Conservation (phyloP, 225 moss, liverwort and hornwort genomes). For the Bryum argenteum region DNA sequence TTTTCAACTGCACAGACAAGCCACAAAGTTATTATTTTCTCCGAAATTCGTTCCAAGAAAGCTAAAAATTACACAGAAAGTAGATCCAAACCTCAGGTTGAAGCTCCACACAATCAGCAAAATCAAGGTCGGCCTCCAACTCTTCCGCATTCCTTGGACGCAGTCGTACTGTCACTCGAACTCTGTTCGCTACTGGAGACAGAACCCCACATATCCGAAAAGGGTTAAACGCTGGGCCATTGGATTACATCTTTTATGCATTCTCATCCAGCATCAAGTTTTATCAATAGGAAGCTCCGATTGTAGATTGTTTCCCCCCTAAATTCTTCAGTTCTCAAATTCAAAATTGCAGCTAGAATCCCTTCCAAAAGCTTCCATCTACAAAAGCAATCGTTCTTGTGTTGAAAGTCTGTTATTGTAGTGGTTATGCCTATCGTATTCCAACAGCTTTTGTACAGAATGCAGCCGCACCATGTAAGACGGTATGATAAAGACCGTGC, state of each 20-base stretch:
- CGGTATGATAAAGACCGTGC: neutral
- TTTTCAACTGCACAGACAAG: constrained; percentile 62
- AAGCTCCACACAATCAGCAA: constrained; percentile 92
- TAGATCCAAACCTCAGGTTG: constrained; percentile 73
- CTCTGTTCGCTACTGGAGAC: constrained; percentile 70
- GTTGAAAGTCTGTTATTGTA: neutral
- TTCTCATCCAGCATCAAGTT: neutral
- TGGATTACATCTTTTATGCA: neutral
- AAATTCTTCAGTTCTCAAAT: neutral
- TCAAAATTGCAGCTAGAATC: too few relatives aligned
- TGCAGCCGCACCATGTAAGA: neutral
- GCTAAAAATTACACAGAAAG: neutral
- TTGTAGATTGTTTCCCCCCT: neutral
- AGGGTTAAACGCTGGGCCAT: constrained; percentile 12
- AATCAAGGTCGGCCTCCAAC: constrained; percentile 76
- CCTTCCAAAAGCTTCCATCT: too few relatives aligned
- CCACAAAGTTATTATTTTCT: neutral
- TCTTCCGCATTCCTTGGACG: constrained; percentile 85
- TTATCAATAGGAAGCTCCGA: neutral
- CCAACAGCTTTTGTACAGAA: neutral
- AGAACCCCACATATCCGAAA: neutral
- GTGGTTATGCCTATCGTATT: neutral
- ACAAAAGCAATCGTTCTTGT: too few relatives aligned
- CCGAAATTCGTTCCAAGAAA: neutral
- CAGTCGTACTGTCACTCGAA: constrained; percentile 77